A percentile compares a stretch with the other conserved stretches of the same genome.
phyloP scores from a whole-genome alignment of 1,139 yeast species.

The Candida glucosophila region DNA sequence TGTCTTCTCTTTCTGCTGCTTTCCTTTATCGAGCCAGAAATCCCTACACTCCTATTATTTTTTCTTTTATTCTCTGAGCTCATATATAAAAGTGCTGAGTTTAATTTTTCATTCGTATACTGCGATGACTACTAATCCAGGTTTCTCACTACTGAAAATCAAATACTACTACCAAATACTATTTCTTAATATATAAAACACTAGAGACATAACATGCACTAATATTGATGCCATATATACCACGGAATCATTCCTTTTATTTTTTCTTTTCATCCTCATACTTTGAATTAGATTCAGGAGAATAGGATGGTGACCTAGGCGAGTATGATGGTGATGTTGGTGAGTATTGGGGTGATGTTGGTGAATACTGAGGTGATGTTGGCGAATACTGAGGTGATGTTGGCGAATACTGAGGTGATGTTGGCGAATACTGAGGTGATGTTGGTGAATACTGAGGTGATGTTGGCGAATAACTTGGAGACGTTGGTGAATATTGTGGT shows the following conservation, averaged over 20 bases:
- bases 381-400: constrained; percentile 53
- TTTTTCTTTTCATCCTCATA: constrained; percentile 6
- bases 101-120: too few relatives aligned
- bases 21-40: constrained; percentile 28
- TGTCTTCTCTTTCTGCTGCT: constrained; percentile 38
- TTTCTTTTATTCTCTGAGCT: neutral
- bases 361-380: constrained; percentile 34
- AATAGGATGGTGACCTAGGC: constrained; percentile 14
- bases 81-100: too few relatives aligned
- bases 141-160: too few relatives aligned
- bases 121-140: too few relatives aligned
- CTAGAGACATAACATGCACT: too few relatives aligned
- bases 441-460: constrained; percentile 56
- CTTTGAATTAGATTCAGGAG: constrained; percentile 18
- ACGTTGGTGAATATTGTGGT: constrained; percentile 55
- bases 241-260: constrained; percentile 2
- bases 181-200: too few relatives aligned
- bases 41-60: neutral
- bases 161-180: too few relatives aligned
- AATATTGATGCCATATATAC: too few relatives aligned
- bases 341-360: constrained; percentile 10
- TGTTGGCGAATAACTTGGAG: constrained; percentile 50
- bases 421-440: constrained; percentile 53
- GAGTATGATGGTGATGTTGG: constrained; percentile 15
- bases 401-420: constrained; percentile 45